These are phyloP conservation scores for Elymus sibiricus DNA, from an alignment of 176 grass and related monocot species.

Conservation along the genomic window DNA sequence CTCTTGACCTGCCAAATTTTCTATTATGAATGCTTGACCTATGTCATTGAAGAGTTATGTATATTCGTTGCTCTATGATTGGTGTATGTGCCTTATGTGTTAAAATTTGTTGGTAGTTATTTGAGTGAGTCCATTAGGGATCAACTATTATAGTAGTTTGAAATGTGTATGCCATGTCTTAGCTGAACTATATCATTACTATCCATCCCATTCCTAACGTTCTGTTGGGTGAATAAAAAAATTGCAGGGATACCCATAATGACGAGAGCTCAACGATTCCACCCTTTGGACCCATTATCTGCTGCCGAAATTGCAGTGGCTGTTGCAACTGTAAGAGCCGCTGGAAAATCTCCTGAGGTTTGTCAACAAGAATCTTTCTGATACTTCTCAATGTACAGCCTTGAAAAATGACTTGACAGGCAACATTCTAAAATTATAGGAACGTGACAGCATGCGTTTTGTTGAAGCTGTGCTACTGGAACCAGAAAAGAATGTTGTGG, in stretches of 20 bases:
- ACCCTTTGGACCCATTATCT: constrained; percentile 96
- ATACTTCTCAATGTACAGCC: not conserved
- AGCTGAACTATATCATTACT: not conserved
- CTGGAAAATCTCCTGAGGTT: constrained; percentile 97
- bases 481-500: constrained; percentile 94
- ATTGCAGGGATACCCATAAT: constrained; percentile 92
- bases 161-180: not conserved
- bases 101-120: not conserved
- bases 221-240: constrained; percentile 26
- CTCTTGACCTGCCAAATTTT: constrained; percentile 19
- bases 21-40: not conserved
- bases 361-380: not conserved
- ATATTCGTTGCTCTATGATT: not conserved
- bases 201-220: not conserved
- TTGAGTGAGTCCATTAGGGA: not conserved
- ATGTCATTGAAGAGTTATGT: not conserved
- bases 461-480: constrained; percentile 96
- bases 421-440: constrained; percentile 39
- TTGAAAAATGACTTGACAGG: constrained; percentile 4
- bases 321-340: constrained; percentile 92
- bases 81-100: not conserved
- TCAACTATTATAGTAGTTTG: not conserved
- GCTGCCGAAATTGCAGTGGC: constrained; percentile 99
- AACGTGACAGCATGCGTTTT: constrained; percentile 97
- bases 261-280: constrained; percentile 89